Evolutionary conservation across 176 grass and related monocot genomes (phyloP).

Genomic region (Paspalum vaginatum): DNA sequence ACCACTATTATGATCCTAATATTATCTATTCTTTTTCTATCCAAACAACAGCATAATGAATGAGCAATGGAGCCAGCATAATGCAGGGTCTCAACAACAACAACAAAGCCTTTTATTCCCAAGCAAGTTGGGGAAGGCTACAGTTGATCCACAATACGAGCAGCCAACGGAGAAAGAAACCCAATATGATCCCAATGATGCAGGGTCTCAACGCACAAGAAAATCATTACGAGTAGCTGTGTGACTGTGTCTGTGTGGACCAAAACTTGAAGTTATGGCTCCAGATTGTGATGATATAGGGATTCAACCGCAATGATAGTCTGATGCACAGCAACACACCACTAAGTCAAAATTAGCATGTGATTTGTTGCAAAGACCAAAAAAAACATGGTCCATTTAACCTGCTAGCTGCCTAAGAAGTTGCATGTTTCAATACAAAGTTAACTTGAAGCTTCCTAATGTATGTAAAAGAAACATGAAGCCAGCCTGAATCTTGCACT

Average conservation of each 20-base stretch:
- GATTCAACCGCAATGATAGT: slow-evolving; percentile 13
- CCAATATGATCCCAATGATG: too few species aligned
- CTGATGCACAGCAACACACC: background rate
- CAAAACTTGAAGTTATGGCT: background rate
- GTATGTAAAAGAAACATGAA: slow-evolving; percentile 22
- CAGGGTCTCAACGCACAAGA: background rate
- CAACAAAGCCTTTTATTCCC: too few species aligned
- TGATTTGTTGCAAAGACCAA: slow-evolving; percentile 9
- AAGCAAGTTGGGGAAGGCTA: too few species aligned
- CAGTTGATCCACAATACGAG: too few species aligned
- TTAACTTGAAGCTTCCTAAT: slow-evolving; percentile 21
- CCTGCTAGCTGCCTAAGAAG: slow-evolving; percentile 12
- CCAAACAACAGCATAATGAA: slow-evolving; percentile 3
- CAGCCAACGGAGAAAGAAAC: too few species aligned
- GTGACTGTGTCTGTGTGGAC: too few species aligned
- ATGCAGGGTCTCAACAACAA: too few species aligned
- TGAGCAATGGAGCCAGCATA: background rate
- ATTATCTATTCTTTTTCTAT: background rate
- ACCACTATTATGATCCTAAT: background rate
- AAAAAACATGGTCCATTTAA: slow-evolving; percentile 5
- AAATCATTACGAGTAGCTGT: background rate
- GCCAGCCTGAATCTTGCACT: background rate
- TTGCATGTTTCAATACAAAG: background rate
- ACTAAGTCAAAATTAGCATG: slow-evolving; percentile 9
- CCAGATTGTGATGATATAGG: background rate